Percentiles rank a stretch among this genome's conserved stretches.
These are phyloP conservation scores for Colletotrichum shisoi DNA, from an alignment of 2,329 filamentous ascomycete genomes.

Conservation along the genomic window DNA sequence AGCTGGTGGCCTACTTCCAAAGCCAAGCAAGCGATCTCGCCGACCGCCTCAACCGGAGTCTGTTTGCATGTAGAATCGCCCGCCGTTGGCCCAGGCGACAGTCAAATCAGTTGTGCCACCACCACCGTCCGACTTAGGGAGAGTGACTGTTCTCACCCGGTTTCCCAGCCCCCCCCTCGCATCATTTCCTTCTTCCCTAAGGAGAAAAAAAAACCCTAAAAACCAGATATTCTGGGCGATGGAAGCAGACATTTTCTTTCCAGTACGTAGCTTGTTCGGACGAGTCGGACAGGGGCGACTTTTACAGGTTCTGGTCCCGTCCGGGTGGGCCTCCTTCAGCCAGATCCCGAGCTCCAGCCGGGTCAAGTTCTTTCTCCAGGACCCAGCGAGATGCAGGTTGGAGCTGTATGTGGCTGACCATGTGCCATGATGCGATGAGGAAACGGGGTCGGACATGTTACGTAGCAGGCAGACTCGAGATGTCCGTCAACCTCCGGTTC, in stretches of 20 bases:
- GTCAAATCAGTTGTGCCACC: conserved; percentile 3
- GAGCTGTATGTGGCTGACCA: conserved; percentile 23
- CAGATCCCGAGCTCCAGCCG: conserved; percentile 37
- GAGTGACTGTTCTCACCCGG: neutral
- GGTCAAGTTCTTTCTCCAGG: conserved; percentile 30
- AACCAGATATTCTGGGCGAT: neutral
- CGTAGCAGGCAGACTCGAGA: conserved; percentile 1
- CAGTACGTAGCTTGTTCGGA: conserved; percentile 19
- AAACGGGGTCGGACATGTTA: conserved; percentile 11
- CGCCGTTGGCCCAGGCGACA: conserved; percentile 5
- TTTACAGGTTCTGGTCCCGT: conserved; percentile 34
- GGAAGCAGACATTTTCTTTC: conserved; percentile 25
- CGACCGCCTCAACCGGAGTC: neutral
- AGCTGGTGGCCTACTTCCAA: conserved; percentile 5
- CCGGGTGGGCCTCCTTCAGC: conserved; percentile 29
- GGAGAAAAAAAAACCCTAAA: too few relatives aligned
- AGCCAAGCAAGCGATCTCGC: conserved; percentile 7
- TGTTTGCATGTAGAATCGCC: conserved; percentile 2
- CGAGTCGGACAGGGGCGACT: conserved; percentile 34
- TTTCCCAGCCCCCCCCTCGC: neutral
- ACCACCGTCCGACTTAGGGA: neutral
- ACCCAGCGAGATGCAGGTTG: conserved; percentile 22
- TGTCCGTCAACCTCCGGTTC: neutral
- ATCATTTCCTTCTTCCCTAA: neutral
- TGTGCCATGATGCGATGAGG: conserved; percentile 18